Conservation (phyloP, 1,284 basidiomycete genomes). For the Entoloma clypeatum region DNA sequence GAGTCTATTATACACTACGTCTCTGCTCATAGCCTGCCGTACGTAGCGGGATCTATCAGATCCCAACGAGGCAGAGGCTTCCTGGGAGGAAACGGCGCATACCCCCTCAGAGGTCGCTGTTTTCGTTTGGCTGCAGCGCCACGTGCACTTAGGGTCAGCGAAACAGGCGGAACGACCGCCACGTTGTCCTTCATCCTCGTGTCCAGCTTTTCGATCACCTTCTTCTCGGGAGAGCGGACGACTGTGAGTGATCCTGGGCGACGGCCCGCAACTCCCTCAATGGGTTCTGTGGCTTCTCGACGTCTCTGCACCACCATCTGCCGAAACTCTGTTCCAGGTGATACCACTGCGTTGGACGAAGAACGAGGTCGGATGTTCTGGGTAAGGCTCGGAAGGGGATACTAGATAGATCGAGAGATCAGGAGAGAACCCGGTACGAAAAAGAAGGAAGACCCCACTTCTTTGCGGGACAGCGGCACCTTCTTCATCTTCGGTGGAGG, state of each 20-base stretch:
- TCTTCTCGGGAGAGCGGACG: too few relatives aligned
- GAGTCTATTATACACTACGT: neutral
- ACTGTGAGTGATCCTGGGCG: too few relatives aligned
- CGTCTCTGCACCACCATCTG: constrained; percentile 16
- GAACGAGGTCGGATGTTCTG: constrained; percentile 23
- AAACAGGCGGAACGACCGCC: constrained; percentile 14
- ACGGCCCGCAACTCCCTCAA: too few relatives aligned
- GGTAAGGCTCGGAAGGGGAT: constrained; percentile 19
- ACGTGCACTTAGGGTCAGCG: constrained; percentile 11
- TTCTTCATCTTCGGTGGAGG: constrained; percentile 7
- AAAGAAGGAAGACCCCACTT: constrained; percentile 4
- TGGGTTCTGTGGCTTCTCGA: too few relatives aligned
- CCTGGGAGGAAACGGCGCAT: constrained; percentile 26
- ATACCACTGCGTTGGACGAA: constrained; percentile 16
- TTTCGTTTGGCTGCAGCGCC: constrained; percentile 16
- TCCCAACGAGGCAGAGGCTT: constrained; percentile 30
- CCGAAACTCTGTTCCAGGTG: constrained; percentile 15
- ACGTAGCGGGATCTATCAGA: constrained; percentile 7
- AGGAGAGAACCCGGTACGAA: too few relatives aligned
- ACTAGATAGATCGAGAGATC: constrained; percentile 12
- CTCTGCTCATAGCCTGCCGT: neutral
- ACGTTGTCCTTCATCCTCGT: constrained; percentile 7
- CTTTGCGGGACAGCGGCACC: neutral
- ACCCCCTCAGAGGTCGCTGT: constrained; percentile 26
- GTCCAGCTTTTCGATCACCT: constrained; percentile 15